Evolutionary conservation across 345 rosid species (phyloP).

Genomic region (Syzygium jambos): DNA sequence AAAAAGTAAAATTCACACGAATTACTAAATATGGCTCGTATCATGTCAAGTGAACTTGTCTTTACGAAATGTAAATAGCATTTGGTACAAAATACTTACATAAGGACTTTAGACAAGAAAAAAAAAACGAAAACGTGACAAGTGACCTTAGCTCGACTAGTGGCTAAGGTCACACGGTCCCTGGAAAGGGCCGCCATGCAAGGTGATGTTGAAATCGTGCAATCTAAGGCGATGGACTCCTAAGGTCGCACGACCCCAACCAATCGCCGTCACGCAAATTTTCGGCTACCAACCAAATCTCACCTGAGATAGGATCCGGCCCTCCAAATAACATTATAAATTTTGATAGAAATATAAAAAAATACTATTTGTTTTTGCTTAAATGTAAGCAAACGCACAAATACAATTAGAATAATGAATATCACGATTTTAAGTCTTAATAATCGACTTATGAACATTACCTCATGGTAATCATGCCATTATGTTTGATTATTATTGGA

Average conservation of each 20-base stretch:
- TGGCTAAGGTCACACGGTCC: not conserved
- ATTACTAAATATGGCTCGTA: not conserved
- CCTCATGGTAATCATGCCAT: too few species aligned
- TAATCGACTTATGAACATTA: too few species aligned
- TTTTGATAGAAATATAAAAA: too few species aligned
- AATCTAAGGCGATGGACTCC: not conserved
- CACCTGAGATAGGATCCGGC: not conserved
- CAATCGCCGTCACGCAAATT: rapidly evolving
- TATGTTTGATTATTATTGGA: too few species aligned
- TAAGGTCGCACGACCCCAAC: rapidly evolving
- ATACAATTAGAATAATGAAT: too few species aligned
- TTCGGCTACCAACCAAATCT: not conserved
- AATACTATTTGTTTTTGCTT: too few species aligned
- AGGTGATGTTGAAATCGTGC: not conserved
- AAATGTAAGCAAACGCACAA: too few species aligned
- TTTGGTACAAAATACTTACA: not conserved
- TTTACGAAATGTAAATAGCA: not conserved
- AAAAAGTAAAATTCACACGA: not conserved
- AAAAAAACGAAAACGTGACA: not conserved
- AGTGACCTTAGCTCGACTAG: not conserved
- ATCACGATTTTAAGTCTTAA: too few species aligned
- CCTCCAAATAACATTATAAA: too few species aligned
- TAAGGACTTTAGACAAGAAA: not conserved
- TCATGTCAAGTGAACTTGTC: rapidly evolving
- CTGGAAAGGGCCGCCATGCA: not conserved